phyloP scores from a whole-genome alignment of 306 rosid species.

The Canavalia ensiformis region DNA sequence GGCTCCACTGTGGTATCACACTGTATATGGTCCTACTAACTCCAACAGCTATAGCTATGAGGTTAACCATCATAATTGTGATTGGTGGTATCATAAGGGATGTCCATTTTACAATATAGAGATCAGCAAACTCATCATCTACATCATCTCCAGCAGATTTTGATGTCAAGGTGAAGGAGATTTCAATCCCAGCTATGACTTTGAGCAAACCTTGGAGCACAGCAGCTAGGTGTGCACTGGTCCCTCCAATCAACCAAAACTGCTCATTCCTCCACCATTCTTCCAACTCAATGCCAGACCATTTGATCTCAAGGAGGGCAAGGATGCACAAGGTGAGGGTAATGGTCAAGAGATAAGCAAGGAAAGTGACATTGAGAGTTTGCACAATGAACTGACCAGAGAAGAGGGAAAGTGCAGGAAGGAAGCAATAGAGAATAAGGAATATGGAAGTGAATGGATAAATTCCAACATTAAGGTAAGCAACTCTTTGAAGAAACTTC shows the following conservation, averaged over 20 bases:
- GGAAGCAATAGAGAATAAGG: slow-evolving; percentile 95
- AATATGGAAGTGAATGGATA: slow-evolving; percentile 96
- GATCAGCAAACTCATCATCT: slow-evolving; percentile 91
- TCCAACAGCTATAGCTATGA: slow-evolving; percentile 92
- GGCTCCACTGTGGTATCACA: slow-evolving; percentile 90
- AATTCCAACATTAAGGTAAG: slow-evolving; percentile 96
- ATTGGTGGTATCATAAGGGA: slow-evolving; percentile 95
- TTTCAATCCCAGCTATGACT: slow-evolving; percentile 94
- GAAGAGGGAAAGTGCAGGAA: slow-evolving; percentile 96
- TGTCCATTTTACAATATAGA: slow-evolving; percentile 86
- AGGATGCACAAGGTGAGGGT: slow-evolving; percentile 83
- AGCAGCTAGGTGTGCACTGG: slow-evolving; percentile 97
- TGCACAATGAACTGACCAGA: slow-evolving; percentile 97
- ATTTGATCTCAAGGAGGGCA: slow-evolving; percentile 88
- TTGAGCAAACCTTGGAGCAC: slow-evolving; percentile 92
- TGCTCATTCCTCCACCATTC: slow-evolving; percentile 99
- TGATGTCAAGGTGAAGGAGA: slow-evolving; percentile 91
- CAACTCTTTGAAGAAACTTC: slow-evolving; percentile 86
- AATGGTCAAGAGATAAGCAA: slow-evolving; percentile 76
- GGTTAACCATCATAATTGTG: slow-evolving; percentile 88
- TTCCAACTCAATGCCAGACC: slow-evolving; percentile 96
- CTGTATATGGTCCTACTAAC: slow-evolving; percentile 94
- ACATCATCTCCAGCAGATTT: slow-evolving; percentile 88
- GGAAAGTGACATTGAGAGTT: slow-evolving; percentile 84
- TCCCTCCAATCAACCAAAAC: slow-evolving; percentile 97